Base-by-base conservation (phyloP, 352 stramenopile genomes). In the Pythium aristosporum region DNA sequence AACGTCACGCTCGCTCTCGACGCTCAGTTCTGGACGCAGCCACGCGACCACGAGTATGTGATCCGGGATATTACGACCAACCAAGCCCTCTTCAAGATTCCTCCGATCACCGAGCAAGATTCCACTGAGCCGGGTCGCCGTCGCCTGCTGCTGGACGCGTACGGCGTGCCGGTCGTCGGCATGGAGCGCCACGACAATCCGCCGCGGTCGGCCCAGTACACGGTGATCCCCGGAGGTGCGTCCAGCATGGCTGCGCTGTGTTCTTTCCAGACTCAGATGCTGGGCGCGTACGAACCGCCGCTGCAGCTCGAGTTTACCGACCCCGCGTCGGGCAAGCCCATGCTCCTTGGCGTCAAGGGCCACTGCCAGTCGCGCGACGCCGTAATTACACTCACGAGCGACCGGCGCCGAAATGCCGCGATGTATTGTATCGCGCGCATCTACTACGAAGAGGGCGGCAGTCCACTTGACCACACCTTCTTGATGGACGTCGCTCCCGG, bases 401-500 rank as follows among this genome's bases (percentile, higher is more conserved):
- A 56, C 21, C 21, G 8, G 16, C 21, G 55, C 1, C 56, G 49
- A 3, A 51, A 62, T 28, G 43, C 18, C 13, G 18, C 55, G 20
- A 0, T 60, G 5, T 64, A 65, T 43, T 50, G 37, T 15, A 54
- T 73, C 8, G 66, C 48, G 8, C 54, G 57, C 56, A 63, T 71
- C 39, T 71, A 67, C 47, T 42, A 50, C 25, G 44, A 59, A 11
- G 20, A 30, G 13, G 58, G 68, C 20, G 34, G 21, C 3, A 39
- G 36, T 48, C 21, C 36, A 15, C 20, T 21, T 10, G 57, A 57
- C 7, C 36, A 30, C n/a, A 18, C 23, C 5, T 20, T 71, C 58
- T 36, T n/a, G 7, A 59, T 71, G 42, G 64, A 72, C 25, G 51
- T 72, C 16, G 66, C 66, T 7, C 34, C 59, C 1, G 61, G 61